Base-by-base conservation (phyloP, 176 grass and related monocot species). In the Aegilops bicornis region DNA sequence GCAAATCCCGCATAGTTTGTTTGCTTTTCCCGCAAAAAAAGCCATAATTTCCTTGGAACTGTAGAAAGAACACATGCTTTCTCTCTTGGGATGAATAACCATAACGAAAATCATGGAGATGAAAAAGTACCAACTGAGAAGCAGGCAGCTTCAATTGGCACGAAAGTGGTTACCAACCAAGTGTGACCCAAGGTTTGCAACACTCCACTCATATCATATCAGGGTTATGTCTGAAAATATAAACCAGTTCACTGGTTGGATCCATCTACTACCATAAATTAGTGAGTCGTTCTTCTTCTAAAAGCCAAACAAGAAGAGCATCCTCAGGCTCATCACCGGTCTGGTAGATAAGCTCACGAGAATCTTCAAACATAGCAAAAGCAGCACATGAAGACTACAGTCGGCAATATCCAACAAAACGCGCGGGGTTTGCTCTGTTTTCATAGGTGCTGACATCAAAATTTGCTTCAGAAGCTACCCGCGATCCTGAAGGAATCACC, bases 271-370 rank as follows among this genome's bases (percentile, higher is more conserved):
- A 64, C 37, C 37, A 39, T 39, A 39, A 9, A 39, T 39, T 39
- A 74, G 11, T 22, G 1, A 42, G 47, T 76, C 30, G 2, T 62
- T 67, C 17, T 31, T 31, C 31, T 47, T 5, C 63, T 47, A 24
- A 47, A 20, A 76, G 58, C n/a, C 74, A 84, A 84, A 64, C 69
- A 50, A 33, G 58, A 61, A 75, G 23, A 64, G 45, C 23, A 35
- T 45, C 54, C 40, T 50, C 40, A 24, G 73, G 61, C 31, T 43
- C 73, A 85, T 85, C 60, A 14, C 64, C 52, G 73, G 69, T 84
- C 67, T 68, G 75, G 23, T 65, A 52, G 43, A 73, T 56, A 79
- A 45, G 16, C 36, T 73, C 14, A 54, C 10, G 20, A 82, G 37
- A 40, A 40, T 40, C 39, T 74, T 40, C 25, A 19, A 15, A 47